Evolutionary conservation across 2,329 filamentous ascomycete genomes (phyloP).

Genomic region (Pyrenochaeta sp.): DNA sequence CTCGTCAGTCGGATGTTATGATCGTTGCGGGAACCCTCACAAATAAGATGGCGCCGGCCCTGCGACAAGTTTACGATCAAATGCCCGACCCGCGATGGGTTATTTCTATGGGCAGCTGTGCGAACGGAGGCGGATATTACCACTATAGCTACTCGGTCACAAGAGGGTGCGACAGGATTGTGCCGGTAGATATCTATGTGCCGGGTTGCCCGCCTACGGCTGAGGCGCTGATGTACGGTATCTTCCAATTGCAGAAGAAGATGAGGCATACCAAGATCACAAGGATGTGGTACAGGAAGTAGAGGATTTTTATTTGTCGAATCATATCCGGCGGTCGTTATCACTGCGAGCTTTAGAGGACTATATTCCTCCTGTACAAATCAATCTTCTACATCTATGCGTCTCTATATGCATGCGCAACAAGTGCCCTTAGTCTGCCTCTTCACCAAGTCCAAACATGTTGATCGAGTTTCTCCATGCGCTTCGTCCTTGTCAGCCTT

Average conservation of each 20-base stretch:
- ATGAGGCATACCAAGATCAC: conserved; percentile 69
- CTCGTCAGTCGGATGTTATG: conserved; percentile 92
- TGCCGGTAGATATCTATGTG: conserved; percentile 85
- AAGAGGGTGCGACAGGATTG: conserved; percentile 78
- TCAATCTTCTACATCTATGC: conserved; percentile 16
- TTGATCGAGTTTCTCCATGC: conserved; percentile 51
- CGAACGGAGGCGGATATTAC: conserved; percentile 86
- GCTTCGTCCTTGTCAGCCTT: conserved; percentile 21
- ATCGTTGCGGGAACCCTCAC: conserved; percentile 92
- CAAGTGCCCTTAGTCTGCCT: conserved; percentile 8
- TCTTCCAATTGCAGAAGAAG: conserved; percentile 82
- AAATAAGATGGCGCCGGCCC: conserved; percentile 94
- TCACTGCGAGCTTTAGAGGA: conserved; percentile 27
- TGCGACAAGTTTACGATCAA: conserved; percentile 93
- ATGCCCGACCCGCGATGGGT: conserved; percentile 94
- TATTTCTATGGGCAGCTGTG: conserved; percentile 83
- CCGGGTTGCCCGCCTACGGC: conserved; percentile 72
- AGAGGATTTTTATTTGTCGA: conserved; percentile 25
- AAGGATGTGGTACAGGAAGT: conserved; percentile 67
- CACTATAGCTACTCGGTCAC: conserved; percentile 86
- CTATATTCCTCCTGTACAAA: conserved; percentile 19
- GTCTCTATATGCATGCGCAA: conserved; percentile 2
- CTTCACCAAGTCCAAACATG: conserved; percentile 51
- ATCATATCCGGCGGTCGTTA: conserved; percentile 25
- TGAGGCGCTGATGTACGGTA: conserved; percentile 66